phyloP scores from a whole-genome alignment of 495 filamentous ascomycete genomes.

The Aspergillus incahuasiensis region DNA sequence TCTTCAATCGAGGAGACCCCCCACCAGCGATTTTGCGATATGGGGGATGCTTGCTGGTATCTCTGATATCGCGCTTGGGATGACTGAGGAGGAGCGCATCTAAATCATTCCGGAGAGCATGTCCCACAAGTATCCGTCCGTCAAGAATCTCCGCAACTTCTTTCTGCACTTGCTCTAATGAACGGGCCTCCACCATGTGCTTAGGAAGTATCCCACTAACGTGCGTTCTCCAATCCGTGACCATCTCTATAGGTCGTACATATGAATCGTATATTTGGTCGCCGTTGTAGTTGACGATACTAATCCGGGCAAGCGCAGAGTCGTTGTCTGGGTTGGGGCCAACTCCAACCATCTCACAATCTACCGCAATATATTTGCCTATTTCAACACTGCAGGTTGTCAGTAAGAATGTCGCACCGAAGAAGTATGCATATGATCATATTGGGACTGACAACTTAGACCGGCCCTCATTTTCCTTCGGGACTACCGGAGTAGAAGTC shows the following conservation, averaged over 20 bases:
- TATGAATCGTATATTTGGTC: constrained; percentile 87
- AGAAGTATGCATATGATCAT: too few relatives aligned
- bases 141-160: constrained; percentile 68
- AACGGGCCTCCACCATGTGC: constrained; percentile 62
- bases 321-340: constrained; percentile 62
- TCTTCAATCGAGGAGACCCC: constrained; percentile 70
- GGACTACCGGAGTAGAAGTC: constrained; percentile 22
- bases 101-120: constrained; percentile 85
- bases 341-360: constrained; percentile 98
- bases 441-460: constrained; percentile 42
- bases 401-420: too few relatives aligned
- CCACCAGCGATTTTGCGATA: constrained; percentile 74
- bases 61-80: constrained; percentile 69
- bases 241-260: constrained; percentile 68
- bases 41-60: constrained; percentile 71
- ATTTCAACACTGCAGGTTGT: constrained; percentile 43
- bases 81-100: constrained; percentile 71
- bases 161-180: constrained; percentile 69
- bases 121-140: constrained; percentile 75
- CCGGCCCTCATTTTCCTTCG: constrained; percentile 50
- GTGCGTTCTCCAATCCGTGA: constrained; percentile 84
- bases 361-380: constrained; percentile 86
- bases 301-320: constrained; percentile 74
- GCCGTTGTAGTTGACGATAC: constrained; percentile 88
- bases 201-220: constrained; percentile 73